Evolutionary conservation across 2,329 filamentous ascomycete genomes (phyloP).

Genomic region (Fusarium sp.): DNA sequence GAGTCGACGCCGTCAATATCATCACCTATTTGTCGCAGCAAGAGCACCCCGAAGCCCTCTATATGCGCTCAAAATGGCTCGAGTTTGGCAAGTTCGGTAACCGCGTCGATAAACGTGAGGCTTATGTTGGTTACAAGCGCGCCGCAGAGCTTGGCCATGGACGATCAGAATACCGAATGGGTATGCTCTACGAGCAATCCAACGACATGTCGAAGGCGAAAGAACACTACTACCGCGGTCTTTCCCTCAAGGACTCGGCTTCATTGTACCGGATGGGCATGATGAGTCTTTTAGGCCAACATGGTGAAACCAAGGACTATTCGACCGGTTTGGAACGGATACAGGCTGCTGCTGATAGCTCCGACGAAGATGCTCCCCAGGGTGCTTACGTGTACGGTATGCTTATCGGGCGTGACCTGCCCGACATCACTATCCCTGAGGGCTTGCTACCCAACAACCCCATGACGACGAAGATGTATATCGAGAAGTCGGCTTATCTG

Average conservation of each 20-base stretch:
- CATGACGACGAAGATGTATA: slow-evolving; percentile 81
- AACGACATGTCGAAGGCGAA: slow-evolving; percentile 93
- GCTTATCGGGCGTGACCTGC: slow-evolving; percentile 88
- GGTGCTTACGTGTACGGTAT: slow-evolving; percentile 96
- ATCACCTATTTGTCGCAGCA: slow-evolving; percentile 90
- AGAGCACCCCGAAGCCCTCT: slow-evolving; percentile 91
- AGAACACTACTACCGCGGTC: slow-evolving; percentile 86
- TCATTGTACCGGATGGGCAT: slow-evolving; percentile 89
- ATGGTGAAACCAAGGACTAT: slow-evolving; percentile 87
- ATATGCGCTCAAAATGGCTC: slow-evolving; percentile 95
- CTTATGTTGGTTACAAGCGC: slow-evolving; percentile 85
- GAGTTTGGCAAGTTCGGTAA: slow-evolving; percentile 97
- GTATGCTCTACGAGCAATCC: slow-evolving; percentile 97
- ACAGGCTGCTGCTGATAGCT: slow-evolving; percentile 81
- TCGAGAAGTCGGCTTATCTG: slow-evolving; percentile 95
- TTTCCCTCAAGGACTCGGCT: slow-evolving; percentile 85
- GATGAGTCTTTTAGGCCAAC: slow-evolving; percentile 96
- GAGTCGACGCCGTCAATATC: slow-evolving; percentile 89
- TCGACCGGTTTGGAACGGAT: slow-evolving; percentile 83
- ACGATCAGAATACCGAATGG: slow-evolving; percentile 93
- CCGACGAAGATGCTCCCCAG: slow-evolving; percentile 96
- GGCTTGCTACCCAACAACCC: slow-evolving; percentile 76
- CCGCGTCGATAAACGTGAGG: slow-evolving; percentile 92
- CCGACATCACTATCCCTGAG: slow-evolving; percentile 86
- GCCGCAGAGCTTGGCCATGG: slow-evolving; percentile 89